Evolutionary conservation across 495 filamentous ascomycete genomes (phyloP), one percentile per base, ranked within the genome.

Genomic region (Penicillium cosmopolitanum): DNA sequence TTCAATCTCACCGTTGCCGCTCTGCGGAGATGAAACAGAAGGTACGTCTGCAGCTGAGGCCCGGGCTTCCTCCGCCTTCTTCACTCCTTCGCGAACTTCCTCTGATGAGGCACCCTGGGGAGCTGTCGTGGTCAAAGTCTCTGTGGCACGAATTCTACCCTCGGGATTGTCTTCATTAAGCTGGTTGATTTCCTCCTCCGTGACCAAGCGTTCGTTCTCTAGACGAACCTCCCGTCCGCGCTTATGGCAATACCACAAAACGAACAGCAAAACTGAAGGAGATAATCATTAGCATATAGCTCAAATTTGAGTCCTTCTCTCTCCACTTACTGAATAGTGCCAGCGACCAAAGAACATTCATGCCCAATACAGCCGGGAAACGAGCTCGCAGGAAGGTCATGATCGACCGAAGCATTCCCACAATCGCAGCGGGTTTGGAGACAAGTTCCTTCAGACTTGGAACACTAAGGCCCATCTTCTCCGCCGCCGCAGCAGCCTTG

Each of bases 241-340:
- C 72, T 97, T 97, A 71, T 97, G 90, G 73, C 91, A 97, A 71
- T 98, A 98, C 94, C 94, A 98, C 58, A 98, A 84, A 51, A 94
- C 90, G 69, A 93, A 91, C 33, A 98, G 74, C 12, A 98, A 79
- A 58, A 97, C 90, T 93, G 61, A 9, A n/a, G 13, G 28, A 31
- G 6, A 11, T 5, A 4, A 40, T 19, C 28, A 28, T 63, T 50
- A 58, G 55, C 50, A 36, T 35, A 10, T 44, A 2, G 4, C 1
- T 28, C 2, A 3, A 52, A 13, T 12, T 11, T 1, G 16, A 12
- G 1, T 19, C 40, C 5, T 18, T 23, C 15, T 4, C 1, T 42
- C 23, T 11, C 6, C 3, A 82, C 89, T 73, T 84, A 93, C 90
- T 78, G 67, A 93, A 93, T 10, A 97, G 72, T 0, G 88, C 92